These are phyloP conservation scores for Aspergillus cavernicola DNA, from an alignment of 495 filamentous ascomycete genomes.

Conservation along the genomic window DNA sequence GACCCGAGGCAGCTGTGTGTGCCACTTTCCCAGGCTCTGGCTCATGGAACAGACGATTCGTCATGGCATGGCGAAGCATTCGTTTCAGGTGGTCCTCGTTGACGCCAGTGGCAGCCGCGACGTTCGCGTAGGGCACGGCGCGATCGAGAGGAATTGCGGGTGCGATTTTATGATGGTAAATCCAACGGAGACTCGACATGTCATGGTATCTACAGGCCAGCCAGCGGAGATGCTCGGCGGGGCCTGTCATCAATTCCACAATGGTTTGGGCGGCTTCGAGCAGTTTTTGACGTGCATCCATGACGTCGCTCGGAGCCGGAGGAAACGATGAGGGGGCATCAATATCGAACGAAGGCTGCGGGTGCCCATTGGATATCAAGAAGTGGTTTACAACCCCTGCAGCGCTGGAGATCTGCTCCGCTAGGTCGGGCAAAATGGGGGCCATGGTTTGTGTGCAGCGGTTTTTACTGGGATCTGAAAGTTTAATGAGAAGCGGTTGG, in stretches of 20 bases:
- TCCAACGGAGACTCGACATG: slow-evolving; percentile 6
- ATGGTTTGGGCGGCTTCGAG: neutral
- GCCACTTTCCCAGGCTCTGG: neutral
- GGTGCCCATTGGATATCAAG: slow-evolving; percentile 3
- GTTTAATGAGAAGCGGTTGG: no score
- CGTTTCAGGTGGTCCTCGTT: neutral
- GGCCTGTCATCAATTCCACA: neutral
- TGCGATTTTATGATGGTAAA: slow-evolving; percentile 2
- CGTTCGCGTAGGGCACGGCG: neutral
- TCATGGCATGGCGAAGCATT: slow-evolving; percentile 3
- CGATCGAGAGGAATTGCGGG: neutral
- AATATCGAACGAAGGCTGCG: neutral
- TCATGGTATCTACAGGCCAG: slow-evolving; percentile 1
- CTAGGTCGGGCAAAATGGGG: neutral
- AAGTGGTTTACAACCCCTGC: neutral
- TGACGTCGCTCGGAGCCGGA: neutral
- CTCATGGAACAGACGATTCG: slow-evolving; percentile 4
- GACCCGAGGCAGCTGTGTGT: neutral
- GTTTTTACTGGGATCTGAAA: no score
- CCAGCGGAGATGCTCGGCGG: neutral
- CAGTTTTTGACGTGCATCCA: neutral
- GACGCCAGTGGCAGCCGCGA: neutral
- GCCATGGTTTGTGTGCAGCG: neutral
- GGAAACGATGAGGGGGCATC: neutral
- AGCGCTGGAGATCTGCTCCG: neutral